Evolutionary conservation across 2,329 filamentous ascomycete genomes (phyloP).

Genomic region (Epichloe scottii): DNA sequence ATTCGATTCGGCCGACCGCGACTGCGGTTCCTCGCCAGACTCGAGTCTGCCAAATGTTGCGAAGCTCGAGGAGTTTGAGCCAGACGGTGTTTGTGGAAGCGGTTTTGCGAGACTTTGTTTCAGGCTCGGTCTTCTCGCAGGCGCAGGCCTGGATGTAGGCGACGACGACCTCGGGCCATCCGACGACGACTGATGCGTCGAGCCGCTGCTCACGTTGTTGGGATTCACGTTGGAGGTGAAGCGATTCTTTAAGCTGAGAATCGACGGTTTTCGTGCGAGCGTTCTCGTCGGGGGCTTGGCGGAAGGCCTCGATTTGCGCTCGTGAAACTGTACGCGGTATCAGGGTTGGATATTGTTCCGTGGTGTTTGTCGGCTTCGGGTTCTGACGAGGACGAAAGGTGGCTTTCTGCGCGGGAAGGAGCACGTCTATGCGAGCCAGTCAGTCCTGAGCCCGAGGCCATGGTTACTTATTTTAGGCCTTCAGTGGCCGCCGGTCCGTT

Average conservation of each 20-base stretch:
- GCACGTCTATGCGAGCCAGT: conserved; percentile 18
- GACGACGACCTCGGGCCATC: conserved; percentile 10
- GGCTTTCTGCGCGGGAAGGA: conserved; percentile 13
- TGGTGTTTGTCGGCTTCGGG: conserved; percentile 29
- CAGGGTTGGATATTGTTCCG: conserved; percentile 15
- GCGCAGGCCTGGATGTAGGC: conserved; percentile 20
- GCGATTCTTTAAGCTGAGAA: conserved; percentile 23
- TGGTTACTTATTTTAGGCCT: conserved; percentile 4
- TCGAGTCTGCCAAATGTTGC: conserved; percentile 20
- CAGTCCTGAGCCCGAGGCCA: conserved; percentile 19
- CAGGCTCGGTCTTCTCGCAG: conserved; percentile 42
- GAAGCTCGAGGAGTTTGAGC: conserved; percentile 14
- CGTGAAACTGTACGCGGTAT: conserved; percentile 34
- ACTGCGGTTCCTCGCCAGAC: conserved; percentile 2
- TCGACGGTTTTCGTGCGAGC: conserved; percentile 32
- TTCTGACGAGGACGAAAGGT: conserved; percentile 29
- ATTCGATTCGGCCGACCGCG: conserved; percentile 9
- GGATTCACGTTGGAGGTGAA: conserved; percentile 5
- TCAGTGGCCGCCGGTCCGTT: background rate
- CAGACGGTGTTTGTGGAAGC: conserved; percentile 36
- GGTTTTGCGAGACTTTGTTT: conserved; percentile 47
- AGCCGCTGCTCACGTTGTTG: background rate
- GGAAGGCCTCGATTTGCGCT: conserved; percentile 40
- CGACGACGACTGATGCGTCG: conserved; percentile 4
- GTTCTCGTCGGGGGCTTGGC: conserved; percentile 30